Conservation (phyloP, 495 filamentous ascomycete genomes). For the Staphylotrichum tortipilum region DNA sequence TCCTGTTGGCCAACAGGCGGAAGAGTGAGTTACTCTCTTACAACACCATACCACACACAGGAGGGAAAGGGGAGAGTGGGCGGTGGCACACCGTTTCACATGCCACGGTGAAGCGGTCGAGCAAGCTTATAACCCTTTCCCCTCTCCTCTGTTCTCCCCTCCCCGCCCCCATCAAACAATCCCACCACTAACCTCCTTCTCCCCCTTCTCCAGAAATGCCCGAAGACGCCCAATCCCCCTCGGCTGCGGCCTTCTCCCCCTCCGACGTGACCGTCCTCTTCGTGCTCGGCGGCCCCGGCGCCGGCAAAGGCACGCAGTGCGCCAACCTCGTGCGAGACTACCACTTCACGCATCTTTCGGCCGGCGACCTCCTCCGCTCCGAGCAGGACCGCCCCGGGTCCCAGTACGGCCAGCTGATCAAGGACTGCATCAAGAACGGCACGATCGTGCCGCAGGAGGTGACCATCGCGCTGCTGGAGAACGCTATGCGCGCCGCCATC, state of each 20-base stretch:
- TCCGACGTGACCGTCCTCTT: conserved; percentile 77
- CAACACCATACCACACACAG: neutral
- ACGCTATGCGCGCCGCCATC: conserved; percentile 70
- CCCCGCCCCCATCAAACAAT: neutral
- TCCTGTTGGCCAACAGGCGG: conserved; percentile 32
- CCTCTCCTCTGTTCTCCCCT: neutral
- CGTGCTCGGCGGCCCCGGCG: conserved; percentile 71
- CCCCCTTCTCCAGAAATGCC: conserved; percentile 10
- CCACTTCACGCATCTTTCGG: conserved; percentile 84
- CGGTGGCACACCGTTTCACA: neutral
- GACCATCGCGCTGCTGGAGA: conserved; percentile 86
- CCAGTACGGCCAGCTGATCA: conserved; percentile 85
- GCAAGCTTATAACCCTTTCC: too few relatives aligned
- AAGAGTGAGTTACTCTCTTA: conserved; percentile 24
- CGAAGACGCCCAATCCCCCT: conserved; percentile 18
- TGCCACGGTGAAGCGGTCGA: neutral
- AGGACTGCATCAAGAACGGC: conserved; percentile 80
- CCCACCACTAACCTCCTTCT: neutral
- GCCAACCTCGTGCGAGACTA: conserved; percentile 80
- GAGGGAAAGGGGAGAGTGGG: neutral
- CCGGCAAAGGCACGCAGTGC: conserved; percentile 83
- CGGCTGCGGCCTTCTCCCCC: conserved; percentile 69
- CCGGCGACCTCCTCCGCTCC: conserved; percentile 86
- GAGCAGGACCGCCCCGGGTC: conserved; percentile 80
- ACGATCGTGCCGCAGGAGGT: conserved; percentile 98